Percentiles rank a stretch among this genome's conserved stretches.
phyloP scores from a whole-genome alignment of 2,329 filamentous ascomycete genomes.

The Ceratocystis harringtonii region DNA sequence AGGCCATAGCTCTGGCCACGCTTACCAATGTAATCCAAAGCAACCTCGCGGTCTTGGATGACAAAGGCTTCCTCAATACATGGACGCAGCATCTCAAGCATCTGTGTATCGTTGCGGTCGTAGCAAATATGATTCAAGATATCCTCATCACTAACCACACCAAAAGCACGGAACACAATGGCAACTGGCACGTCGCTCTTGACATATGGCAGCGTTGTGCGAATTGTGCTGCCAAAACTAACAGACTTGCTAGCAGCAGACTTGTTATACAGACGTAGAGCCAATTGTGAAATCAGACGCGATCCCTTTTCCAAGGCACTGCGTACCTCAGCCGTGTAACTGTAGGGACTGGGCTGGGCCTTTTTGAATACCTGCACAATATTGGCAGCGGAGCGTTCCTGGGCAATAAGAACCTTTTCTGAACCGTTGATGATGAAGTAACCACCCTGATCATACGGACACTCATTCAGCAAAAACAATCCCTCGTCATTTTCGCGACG shows the following conservation, averaged over 20 bases:
- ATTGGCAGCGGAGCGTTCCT: constrained; percentile 93
- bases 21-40: constrained; percentile 89
- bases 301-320: constrained; percentile 95
- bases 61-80: constrained; percentile 95
- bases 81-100: constrained; percentile 93
- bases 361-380: constrained; percentile 99
- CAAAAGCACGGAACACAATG: constrained; percentile 87
- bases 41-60: constrained; percentile 88
- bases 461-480: constrained; percentile 85
- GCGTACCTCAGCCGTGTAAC: constrained; percentile 88
- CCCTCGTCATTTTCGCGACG: constrained; percentile 70
- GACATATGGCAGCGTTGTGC: constrained; percentile 83
- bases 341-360: constrained; percentile 77
- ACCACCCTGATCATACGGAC: constrained; percentile 92
- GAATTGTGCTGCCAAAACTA: constrained; percentile 73
- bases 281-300: constrained; percentile 80
- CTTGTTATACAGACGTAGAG: constrained; percentile 79
- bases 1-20: constrained; percentile 59
- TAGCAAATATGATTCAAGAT: constrained; percentile 97
- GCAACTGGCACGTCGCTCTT: constrained; percentile 87
- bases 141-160: constrained; percentile 93
- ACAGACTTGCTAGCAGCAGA: constrained; percentile 58
- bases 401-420: constrained; percentile 95
- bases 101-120: constrained; percentile 84
- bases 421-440: constrained; percentile 99